Base-by-base conservation (phyloP, 345 rosid species). In the Hibiscus mutabilis region DNA sequence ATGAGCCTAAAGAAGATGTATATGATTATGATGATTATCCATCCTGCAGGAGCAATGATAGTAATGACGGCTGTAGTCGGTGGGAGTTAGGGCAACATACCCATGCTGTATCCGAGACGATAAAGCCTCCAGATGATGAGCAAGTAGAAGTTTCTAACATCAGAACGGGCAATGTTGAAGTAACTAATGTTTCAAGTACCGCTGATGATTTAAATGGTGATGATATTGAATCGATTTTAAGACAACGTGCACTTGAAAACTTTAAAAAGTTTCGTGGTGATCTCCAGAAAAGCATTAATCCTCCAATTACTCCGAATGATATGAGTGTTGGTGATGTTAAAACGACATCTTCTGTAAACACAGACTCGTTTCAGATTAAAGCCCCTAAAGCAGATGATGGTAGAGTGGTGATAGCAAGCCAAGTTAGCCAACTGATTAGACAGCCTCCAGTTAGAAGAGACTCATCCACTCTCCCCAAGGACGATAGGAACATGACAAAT, bases 221-320 rank as follows among this genome's bases (percentile, higher is more conserved):
- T 56, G 84, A 89, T 78, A 62, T 91, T 61, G 97, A 91, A 88
- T 74, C 84, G 13, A 74, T 83, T 77, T 81, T 91, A 74, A 85
- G 93, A 77, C 74, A 81, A 70, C 87, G 78, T 82, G 98, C 98
- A 15, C 70, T 94, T 74, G 95, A 88, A 82, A 94, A 90, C 74
- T 79, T 89, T 1, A 89, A 75, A 79, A 86, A 78, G 76, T 88
- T 89, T 68, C 87, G 89, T 33, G 88, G 85, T 35, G 77, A 73
- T 11, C 15, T 6, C 55, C 80, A 80, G 37, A 71, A 63, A 59
- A 68, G 58, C 69, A 33, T 69, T 40, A 73, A 59, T 53, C 25
- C 49, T 61, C 71, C 72, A 53, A 19, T 40, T 33, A 76, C 56
- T 64, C 61, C 70, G 61, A 80, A 79, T 31, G 78, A 74, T 71